A percentile compares a stretch with the other conserved stretches of the same genome.
phyloP scores from a whole-genome alignment of 2,329 filamentous ascomycete genomes.

The Allantophomopsis cytisporea region DNA sequence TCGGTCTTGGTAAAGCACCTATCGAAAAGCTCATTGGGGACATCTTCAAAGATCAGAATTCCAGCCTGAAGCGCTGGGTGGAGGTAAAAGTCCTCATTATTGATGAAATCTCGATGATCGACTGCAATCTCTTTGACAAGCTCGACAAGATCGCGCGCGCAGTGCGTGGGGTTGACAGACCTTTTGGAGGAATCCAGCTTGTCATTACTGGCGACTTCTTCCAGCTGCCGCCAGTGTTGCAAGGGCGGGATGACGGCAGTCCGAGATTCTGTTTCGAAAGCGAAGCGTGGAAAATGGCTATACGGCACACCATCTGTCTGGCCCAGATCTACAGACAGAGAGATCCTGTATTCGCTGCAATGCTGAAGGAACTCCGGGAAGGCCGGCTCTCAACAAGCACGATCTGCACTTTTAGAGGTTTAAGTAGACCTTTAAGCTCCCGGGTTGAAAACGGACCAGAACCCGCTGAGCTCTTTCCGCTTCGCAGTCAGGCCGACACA shows the following conservation, averaged over 20 bases:
- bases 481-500: conserved; percentile 6
- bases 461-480: conserved; percentile 59
- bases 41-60: conserved; percentile 36
- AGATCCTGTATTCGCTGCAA: conserved; percentile 9
- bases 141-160: conserved; percentile 18
- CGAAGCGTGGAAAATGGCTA: conserved; percentile 10
- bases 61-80: conserved; percentile 31
- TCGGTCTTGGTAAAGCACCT: not conserved
- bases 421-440: conserved; percentile 3
- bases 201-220: conserved; percentile 16
- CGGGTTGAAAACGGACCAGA: conserved; percentile 60
- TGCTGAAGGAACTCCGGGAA: conserved; percentile 15
- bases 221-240: conserved; percentile 16
- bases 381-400: conserved; percentile 7
- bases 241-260: conserved; percentile 31
- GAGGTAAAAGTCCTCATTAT: conserved; percentile 9
- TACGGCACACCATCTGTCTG: conserved; percentile 10
- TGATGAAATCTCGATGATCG: conserved; percentile 17
- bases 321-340: conserved; percentile 16
- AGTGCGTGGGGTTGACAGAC: conserved; percentile 74
- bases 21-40: conserved; percentile 34
- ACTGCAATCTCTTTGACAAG: conserved; percentile 11
- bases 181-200: conserved; percentile 15
- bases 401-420: not conserved
- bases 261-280: conserved; percentile 11